Evolutionary conservation across 2,329 filamentous ascomycete genomes (phyloP).

Genomic region (Westerdykella aurantiaca): DNA sequence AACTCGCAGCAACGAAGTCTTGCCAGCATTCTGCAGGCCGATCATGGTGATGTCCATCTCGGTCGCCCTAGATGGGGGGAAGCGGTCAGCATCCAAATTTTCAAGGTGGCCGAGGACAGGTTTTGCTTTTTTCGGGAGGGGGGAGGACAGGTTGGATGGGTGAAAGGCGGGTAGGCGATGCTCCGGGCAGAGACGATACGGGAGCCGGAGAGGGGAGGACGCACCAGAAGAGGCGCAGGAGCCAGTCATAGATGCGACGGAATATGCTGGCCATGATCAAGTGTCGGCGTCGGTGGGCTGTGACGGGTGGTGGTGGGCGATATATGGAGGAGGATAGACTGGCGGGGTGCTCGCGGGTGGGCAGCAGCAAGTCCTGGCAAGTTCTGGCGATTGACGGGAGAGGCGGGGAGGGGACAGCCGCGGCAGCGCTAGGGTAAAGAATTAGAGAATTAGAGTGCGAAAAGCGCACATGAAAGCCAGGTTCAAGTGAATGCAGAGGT

Average conservation of each 20-base stretch:
- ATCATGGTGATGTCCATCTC: conserved; percentile 99
- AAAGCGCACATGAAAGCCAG: conserved; percentile 2
- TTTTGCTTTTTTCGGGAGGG: conserved; percentile 16
- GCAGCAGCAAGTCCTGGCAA: conserved; percentile 5
- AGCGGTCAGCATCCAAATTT: conserved; percentile 16
- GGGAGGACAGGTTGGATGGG: conserved; percentile 6
- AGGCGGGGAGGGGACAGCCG: too few relatives aligned
- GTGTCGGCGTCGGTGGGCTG: not conserved
- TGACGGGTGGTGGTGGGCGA: not conserved
- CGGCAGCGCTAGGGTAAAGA: not conserved
- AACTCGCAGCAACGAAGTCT: conserved; percentile 89
- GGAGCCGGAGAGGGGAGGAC: conserved; percentile 25
- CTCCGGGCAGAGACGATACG: not conserved
- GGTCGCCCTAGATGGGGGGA: conserved; percentile 65
- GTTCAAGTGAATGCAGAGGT: conserved; percentile 8
- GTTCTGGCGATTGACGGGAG: conserved; percentile 17
- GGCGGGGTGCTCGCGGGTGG: conserved; percentile 14
- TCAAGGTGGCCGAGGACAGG: conserved; percentile 6
- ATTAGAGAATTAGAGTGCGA: conserved; percentile 19
- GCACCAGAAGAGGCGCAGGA: conserved; percentile 95
- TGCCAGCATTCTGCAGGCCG: conserved; percentile 94
- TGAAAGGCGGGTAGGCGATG: conserved; percentile 5
- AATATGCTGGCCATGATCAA: conserved; percentile 78
- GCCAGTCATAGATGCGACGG: conserved; percentile 94
- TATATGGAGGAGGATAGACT: not conserved